Conservation (phyloP, 331 rosid genomes). For the Cydonia oblonga region DNA sequence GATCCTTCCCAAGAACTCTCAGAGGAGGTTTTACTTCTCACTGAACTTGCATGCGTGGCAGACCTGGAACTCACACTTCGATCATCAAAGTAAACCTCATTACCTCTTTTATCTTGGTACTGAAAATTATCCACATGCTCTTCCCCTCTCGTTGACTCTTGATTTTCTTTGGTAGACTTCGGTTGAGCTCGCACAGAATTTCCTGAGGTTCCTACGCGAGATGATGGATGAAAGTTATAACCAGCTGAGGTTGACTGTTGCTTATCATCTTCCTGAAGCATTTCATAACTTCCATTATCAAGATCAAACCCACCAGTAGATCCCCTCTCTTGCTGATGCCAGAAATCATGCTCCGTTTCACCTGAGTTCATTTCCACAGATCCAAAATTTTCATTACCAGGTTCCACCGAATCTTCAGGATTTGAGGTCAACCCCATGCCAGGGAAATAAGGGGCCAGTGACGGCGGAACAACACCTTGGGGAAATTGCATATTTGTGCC, state of each 20-base stretch:
- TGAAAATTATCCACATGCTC: conserved; percentile 43
- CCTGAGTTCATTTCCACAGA: conserved; percentile 41
- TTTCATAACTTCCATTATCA: conserved; percentile 65
- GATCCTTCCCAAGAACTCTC: conserved; percentile 96
- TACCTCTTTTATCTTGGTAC: conserved; percentile 58
- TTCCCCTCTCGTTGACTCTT: conserved; percentile 36
- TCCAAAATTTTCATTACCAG: conserved; percentile 50
- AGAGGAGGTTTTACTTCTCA: conserved; percentile 57
- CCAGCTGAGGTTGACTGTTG: conserved; percentile 72
- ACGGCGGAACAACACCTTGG: conserved; percentile 69
- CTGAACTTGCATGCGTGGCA: conserved; percentile 40
- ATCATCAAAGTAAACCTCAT: conserved; percentile 62
- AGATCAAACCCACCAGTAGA: conserved; percentile 55
- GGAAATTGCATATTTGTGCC: conserved; percentile 69
- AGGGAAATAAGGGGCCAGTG: conserved; percentile 62
- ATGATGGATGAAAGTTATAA: conserved; percentile 36
- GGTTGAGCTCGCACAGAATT: conserved; percentile 36
- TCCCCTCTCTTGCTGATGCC: conserved; percentile 84
- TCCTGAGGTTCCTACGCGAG: conserved; percentile 37
- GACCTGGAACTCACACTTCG: conserved; percentile 43
- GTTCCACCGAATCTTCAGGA: conserved; percentile 48
- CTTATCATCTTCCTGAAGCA: conserved; percentile 55
- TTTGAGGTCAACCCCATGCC: conserved; percentile 47
- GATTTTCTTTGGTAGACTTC: conserved; percentile 50
- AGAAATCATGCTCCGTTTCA: conserved; percentile 60